A percentile compares a stretch with the other conserved stretches of the same genome.
Evolutionary conservation across 495 filamentous ascomycete species (phyloP).

Genomic region (Annulohypoxylon maeteangense): DNA sequence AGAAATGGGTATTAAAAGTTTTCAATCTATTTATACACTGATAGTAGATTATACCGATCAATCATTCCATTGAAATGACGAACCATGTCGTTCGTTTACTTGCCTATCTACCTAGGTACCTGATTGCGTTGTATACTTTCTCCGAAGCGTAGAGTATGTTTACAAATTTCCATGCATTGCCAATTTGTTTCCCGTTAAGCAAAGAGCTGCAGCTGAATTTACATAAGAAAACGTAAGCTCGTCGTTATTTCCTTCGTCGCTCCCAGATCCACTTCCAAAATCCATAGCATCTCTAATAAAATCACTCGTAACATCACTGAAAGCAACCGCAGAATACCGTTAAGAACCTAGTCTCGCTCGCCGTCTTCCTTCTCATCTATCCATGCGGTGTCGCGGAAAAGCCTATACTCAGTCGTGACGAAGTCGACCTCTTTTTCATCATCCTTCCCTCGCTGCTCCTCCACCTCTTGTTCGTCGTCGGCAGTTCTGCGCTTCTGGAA

Average conservation of each 20-base stretch:
- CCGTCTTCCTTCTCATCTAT: neutral
- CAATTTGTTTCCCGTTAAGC: neutral
- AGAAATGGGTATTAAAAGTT: slow-evolving; percentile 11
- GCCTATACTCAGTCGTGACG: slow-evolving; percentile 13
- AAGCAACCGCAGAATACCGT: neutral
- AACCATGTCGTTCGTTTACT: neutral
- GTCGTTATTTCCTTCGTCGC: neutral
- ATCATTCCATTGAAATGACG: neutral
- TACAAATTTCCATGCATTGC: neutral
- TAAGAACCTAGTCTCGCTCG: neutral
- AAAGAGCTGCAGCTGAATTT: neutral
- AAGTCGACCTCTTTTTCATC: slow-evolving; percentile 31
- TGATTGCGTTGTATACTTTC: no score
- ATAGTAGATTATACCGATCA: neutral
- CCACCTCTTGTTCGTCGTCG: slow-evolving; percentile 23
- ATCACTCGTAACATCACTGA: no score
- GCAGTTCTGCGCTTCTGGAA: neutral
- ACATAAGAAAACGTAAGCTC: neutral
- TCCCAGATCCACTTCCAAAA: neutral
- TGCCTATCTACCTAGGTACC: no score
- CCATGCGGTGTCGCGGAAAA: neutral
- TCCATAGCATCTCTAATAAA: neutral
- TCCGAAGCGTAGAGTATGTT: no score
- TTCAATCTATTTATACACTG: neutral
- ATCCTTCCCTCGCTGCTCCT: slow-evolving; percentile 16